Percentiles rank a stretch among this genome's conserved stretches.
phyloP scores from a whole-genome alignment of 129 eudicot genomes.

The Centrapalus pauciflorus region DNA sequence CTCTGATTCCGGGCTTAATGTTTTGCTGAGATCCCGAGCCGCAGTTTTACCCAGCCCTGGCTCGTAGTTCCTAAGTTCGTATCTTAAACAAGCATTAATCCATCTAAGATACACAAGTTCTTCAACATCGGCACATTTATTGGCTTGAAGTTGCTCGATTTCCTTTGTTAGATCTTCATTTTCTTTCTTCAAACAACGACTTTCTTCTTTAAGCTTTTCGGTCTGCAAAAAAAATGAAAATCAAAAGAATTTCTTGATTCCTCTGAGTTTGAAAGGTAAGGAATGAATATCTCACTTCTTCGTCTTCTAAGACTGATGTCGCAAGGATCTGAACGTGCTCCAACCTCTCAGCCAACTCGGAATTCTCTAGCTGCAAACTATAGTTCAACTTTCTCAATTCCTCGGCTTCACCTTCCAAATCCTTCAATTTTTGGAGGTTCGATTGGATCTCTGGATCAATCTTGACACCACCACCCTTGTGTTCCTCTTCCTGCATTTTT shows the following conservation, averaged over 20 bases:
- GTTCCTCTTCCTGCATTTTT: slow-evolving; percentile 53
- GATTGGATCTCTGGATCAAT: slow-evolving; percentile 21
- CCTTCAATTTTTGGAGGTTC: slow-evolving; percentile 40
- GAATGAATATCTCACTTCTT: slow-evolving; percentile 40
- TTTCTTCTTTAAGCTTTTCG: slow-evolving; percentile 51
- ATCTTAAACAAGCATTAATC: slow-evolving; percentile 83
- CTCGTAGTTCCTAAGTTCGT: slow-evolving; percentile 64
- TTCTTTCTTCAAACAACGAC: slow-evolving; percentile 38
- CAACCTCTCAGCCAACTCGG: slow-evolving; percentile 54
- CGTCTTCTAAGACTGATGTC: slow-evolving; percentile 47
- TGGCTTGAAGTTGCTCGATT: slow-evolving; percentile 67
- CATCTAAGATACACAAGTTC: slow-evolving; percentile 93
- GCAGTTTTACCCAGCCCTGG: slow-evolving; percentile 59
- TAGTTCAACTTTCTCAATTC: slow-evolving; percentile 50
- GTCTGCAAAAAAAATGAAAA: slow-evolving; percentile 30
- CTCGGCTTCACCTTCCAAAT: slow-evolving; percentile 48
- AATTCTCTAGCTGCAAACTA: slow-evolving; percentile 43
- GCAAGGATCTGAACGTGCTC: slow-evolving; percentile 52
- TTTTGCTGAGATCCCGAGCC: slow-evolving; percentile 75
- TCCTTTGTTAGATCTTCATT: slow-evolving; percentile 55
- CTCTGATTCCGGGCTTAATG: slow-evolving; percentile 71
- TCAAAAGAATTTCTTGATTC: background rate
- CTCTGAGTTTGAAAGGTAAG: background rate
- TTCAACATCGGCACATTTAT: slow-evolving; percentile 62
- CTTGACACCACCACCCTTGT: slow-evolving; percentile 10